Evolutionary conservation across 2,329 filamentous ascomycete genomes (phyloP), one percentile per base, ranked within the genome.

Genomic region (Cadophora malorum): DNA sequence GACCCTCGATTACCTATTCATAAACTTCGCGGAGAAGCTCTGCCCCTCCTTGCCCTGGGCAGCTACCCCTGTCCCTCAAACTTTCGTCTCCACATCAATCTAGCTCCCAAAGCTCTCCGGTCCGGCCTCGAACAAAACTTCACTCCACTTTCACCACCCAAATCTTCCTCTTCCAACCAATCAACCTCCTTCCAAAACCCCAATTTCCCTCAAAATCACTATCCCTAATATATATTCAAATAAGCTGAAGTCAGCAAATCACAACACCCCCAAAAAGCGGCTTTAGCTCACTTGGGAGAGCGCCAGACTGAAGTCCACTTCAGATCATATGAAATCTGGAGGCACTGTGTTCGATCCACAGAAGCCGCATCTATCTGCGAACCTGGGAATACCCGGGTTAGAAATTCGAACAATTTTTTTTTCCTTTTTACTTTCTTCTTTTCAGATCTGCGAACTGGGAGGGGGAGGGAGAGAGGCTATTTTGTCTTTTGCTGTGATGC

Each of bases 271-370:
- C n/a, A 38, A 41, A 23, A 64, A 66, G 65, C 65, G 65, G 65
- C 65, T 66, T 66, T 66, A 66, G 65, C 65, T 66, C 65, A 66
- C 65, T 66, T 67, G 66, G 66, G 66, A 67, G 66, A 67, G 66
- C 66, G 66, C 66, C 66, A 67, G 66, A 67, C 66, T 67, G 66
- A 67, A 67, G 66, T 58, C 65, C 28, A 67, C 62, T 65, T 65
- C 65, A 67, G 61, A 67, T 50, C 33, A 58, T 31, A 16, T 35
- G 60, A 60, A 25, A 67, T 67, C 62, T 67, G 66, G 66, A 67
- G 66, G 66, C 66, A 67, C 62, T 67, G 66, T 67, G 66, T 67
- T 67, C 66, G 66, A 67, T 67, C 62, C 66, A 67, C 66, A 67
- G 66, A 67, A 67, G 66, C 62, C 66, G 66, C 66, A 67, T 45